Evolutionary conservation across 345 rosid genomes (phyloP), one percentile per base, ranked within the genome.

Genomic region (Rhizophora apiculata): DNA sequence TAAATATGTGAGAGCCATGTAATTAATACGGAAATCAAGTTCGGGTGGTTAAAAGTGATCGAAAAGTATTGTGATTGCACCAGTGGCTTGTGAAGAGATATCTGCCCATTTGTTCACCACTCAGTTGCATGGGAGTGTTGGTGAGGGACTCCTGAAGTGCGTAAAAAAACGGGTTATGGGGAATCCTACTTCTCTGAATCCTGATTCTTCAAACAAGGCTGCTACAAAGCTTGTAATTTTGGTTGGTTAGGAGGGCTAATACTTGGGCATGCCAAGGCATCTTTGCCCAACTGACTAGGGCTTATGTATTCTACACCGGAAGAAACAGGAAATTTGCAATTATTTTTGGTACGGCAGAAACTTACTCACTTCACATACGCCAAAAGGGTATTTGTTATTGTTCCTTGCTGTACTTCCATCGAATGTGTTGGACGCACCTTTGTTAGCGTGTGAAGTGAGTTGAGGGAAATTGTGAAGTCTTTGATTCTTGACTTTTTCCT

Each of bases 1-100:
- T 48, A 59, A 67, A 56, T 68, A 46, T 64, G 29, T 27, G 65
- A 67, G 48, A 53, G 73, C 72, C 68, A 32, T 71, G 79, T 68
- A 69, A 51, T 75, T 66, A 68, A 36, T 21, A 62, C 7, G 9
- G 32, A 30, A 61, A 52, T 18, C 13, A 30, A 19, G 51, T 26
- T 63, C 31, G 13, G 53, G 31, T 19, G 58, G 37, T n/a, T 52
- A n/a, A 8, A 8, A 59, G 62, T 18, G 66, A 58, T 34, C 37
- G 10, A 34, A 34, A 1, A 2, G 9, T 34, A 7, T 34, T 34
- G 57, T 18, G 59, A 58, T 51, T 55, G 62, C 62, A 29, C 27
- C 37, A 1, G 46, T 46, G 64, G 63, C 26, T 65, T 34, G 37
- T 7, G 37, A 34, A 34, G 10, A 8, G 37, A 34, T 34, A 34